Percentiles rank a stretch among this genome's conserved stretches.
phyloP scores from a whole-genome alignment of 768 basidiomycete species.

The Tylopilus balloui region DNA sequence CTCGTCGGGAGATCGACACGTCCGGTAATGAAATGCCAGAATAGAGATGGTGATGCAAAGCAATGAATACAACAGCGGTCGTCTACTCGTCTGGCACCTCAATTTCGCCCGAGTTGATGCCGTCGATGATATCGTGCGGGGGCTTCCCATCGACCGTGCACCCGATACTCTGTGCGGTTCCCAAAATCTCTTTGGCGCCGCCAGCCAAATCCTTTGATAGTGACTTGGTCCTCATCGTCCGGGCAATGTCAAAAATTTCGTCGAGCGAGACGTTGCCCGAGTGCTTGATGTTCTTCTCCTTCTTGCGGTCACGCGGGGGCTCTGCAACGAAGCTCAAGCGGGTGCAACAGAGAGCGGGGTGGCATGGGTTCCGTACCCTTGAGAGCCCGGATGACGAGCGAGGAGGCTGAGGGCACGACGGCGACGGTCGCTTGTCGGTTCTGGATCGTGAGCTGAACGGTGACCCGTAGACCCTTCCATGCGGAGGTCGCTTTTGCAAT shows the following conservation, averaged over 20 bases:
- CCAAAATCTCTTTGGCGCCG: conserved; percentile 95
- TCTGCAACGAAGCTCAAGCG: conserved; percentile 44
- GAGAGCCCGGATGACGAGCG: conserved; percentile 95
- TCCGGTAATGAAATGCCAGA: conserved; percentile 9
- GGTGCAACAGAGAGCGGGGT: not conserved
- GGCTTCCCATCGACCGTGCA: conserved; percentile 94
- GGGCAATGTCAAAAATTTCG: conserved; percentile 92
- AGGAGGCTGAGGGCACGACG: conserved; percentile 95
- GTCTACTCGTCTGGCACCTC: conserved; percentile 82
- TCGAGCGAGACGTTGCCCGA: conserved; percentile 89
- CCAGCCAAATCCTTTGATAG: conserved; percentile 88
- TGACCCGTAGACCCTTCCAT: conserved; percentile 99
- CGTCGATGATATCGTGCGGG: conserved; percentile 90
- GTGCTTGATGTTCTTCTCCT: conserved; percentile 99
- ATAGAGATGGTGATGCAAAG: conserved; percentile 11
- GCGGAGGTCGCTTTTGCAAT: conserved; percentile 97
- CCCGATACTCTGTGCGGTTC: conserved; percentile 94
- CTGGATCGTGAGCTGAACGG: conserved; percentile 98
- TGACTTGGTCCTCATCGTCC: conserved; percentile 93
- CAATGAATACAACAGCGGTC: conserved; percentile 19
- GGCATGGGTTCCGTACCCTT: conserved; percentile 70
- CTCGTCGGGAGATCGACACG: not conserved
- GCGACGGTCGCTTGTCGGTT: conserved; percentile 98
- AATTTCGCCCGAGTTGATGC: conserved; percentile 77
- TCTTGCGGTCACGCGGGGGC: conserved; percentile 98